phyloP scores from a whole-genome alignment of 257 asterid species.

The Avicennia marina region DNA sequence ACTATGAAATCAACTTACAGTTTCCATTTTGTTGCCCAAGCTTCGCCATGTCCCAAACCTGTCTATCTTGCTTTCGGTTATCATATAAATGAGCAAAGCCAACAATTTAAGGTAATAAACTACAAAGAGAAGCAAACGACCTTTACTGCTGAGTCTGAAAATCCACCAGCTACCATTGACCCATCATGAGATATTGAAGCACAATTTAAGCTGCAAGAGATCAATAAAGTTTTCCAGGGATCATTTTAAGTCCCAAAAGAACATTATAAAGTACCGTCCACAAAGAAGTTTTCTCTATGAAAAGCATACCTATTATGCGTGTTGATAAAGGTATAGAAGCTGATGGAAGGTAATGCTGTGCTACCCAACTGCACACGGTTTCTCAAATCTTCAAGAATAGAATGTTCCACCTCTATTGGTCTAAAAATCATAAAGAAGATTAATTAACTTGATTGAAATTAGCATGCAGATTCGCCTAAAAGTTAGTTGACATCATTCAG shows the following conservation, averaged over 20 bases:
- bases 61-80: constrained; percentile 24
- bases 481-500: constrained; percentile 12
- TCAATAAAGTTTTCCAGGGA: constrained; percentile 7
- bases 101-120: constrained; percentile 3
- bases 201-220: constrained; percentile 56
- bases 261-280: not conserved
- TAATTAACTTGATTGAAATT: constrained; percentile 2
- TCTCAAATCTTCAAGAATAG: constrained; percentile 91
- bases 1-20: constrained; percentile 37
- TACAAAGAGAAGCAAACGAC: constrained; percentile 38
- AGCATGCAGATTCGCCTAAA: constrained; percentile 13
- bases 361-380: constrained; percentile 91
- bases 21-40: constrained; percentile 73
- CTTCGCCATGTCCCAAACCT: constrained; percentile 99
- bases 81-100: constrained; percentile 19
- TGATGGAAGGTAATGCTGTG: constrained; percentile 74
- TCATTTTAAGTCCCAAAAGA: constrained; percentile 8
- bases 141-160: constrained; percentile 95
- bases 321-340: constrained; percentile 91
- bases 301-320: constrained; percentile 77
- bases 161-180: constrained; percentile 94
- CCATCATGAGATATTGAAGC: constrained; percentile 96
- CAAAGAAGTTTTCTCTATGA: constrained; percentile 5
- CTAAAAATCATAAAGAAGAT: constrained; percentile 33
- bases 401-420: constrained; percentile 81